These are phyloP conservation scores for Curvularia spicifera DNA, from an alignment of 2,329 filamentous ascomycete species.

Conservation along the genomic window DNA sequence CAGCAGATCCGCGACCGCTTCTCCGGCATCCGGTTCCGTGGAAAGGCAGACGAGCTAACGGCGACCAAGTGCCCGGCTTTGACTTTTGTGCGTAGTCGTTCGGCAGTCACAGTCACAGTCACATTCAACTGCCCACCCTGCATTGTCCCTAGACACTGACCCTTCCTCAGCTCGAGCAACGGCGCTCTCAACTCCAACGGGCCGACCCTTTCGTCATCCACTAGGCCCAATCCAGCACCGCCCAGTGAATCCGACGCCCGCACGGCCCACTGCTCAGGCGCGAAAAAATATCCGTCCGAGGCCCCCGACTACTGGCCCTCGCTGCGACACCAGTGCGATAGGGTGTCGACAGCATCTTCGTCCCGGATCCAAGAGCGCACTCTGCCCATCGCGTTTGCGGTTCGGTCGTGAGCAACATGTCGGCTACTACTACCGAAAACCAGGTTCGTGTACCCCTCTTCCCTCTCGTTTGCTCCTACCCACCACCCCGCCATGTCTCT, in stretches of 20 bases:
- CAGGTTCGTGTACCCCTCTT: conserved; percentile 48
- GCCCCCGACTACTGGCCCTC: conserved; percentile 13
- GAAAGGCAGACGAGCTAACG: conserved; percentile 27
- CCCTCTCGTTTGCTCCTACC: conserved; percentile 18
- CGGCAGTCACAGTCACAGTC: conserved; percentile 13
- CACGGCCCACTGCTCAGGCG: conserved; percentile 25
- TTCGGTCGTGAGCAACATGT: conserved; percentile 34
- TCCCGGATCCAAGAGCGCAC: conserved; percentile 18
- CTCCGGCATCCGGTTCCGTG: conserved; percentile 35
- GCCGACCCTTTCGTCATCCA: conserved; percentile 46
- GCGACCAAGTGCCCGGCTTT: conserved; percentile 27
- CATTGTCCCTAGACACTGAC: conserved; percentile 12
- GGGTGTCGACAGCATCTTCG: conserved; percentile 31
- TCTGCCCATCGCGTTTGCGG: conserved; percentile 15
- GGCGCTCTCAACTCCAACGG: conserved; percentile 35
- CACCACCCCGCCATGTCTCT: conserved; percentile 21
- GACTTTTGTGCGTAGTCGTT: conserved; percentile 8
- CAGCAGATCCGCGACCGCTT: conserved; percentile 32
- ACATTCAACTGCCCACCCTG: conserved; percentile 9
- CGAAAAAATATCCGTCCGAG: conserved; percentile 33
- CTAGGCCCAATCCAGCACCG: conserved; percentile 31
- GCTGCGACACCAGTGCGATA: conserved; percentile 31
- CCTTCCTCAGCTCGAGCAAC: conserved; percentile 17
- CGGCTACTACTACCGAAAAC: conserved; percentile 46
- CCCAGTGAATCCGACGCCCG: conserved; percentile 32